phyloP scores from a whole-genome alignment of 1,284 basidiomycete species.

The Ustilago shanxiensis region DNA sequence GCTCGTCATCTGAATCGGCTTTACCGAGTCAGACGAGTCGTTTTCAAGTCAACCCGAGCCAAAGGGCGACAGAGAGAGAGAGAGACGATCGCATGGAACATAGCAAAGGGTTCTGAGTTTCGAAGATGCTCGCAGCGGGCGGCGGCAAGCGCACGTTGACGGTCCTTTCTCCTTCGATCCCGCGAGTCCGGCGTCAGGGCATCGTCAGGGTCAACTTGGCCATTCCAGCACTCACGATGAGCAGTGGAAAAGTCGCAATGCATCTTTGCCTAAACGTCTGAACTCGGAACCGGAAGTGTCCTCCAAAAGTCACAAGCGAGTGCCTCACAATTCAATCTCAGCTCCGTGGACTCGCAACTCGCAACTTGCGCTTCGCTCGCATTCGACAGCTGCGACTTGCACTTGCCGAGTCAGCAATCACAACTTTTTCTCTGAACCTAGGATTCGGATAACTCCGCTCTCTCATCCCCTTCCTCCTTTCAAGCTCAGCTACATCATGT shows the following conservation, averaged over 20 bases:
- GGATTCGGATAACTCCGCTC: not conserved
- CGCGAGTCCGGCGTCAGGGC: not conserved
- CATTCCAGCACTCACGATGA: too few species aligned
- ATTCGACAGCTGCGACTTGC: too few species aligned
- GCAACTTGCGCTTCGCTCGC: too few species aligned
- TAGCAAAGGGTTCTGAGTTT: not conserved
- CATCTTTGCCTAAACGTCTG: too few species aligned
- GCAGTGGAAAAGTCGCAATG: too few species aligned
- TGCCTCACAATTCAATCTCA: not conserved
- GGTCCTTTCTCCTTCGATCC: not conserved
- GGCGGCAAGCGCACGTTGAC: not conserved
- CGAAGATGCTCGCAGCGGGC: not conserved
- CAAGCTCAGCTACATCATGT: not conserved
- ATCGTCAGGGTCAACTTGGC: too few species aligned
- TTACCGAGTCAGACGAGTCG: not conserved
- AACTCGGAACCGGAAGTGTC: too few species aligned
- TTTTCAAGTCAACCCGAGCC: not conserved
- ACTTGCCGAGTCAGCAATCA: not conserved
- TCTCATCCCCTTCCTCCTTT: not conserved
- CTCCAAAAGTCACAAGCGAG: constrained; percentile 1
- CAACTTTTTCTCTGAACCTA: too few species aligned
- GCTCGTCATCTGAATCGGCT: not conserved
- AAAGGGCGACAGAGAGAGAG: too few species aligned
- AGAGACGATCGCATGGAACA: not conserved
- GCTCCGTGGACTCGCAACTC: too few species aligned